Evolutionary conservation across 441 rosid genomes (phyloP).

Genomic region (Kokia cookei): DNA sequence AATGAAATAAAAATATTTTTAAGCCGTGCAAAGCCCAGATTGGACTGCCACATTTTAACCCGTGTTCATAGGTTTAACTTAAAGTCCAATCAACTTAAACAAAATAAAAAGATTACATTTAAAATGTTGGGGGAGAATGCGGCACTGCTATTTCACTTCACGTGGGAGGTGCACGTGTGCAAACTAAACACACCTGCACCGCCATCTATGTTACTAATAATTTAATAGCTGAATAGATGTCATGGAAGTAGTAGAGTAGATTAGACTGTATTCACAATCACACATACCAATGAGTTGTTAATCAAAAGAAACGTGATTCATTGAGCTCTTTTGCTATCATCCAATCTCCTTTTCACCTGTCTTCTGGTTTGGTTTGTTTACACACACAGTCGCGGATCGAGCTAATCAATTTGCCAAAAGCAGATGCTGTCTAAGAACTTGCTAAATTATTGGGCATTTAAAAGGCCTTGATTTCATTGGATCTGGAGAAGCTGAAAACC

Average conservation of each 20-base stretch:
- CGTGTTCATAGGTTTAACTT: neutral
- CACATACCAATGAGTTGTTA: too few species aligned
- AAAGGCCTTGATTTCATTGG: slow-evolving; percentile 21
- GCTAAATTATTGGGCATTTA: neutral
- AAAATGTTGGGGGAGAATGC: neutral
- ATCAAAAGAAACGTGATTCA: too few species aligned
- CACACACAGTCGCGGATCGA: too few species aligned
- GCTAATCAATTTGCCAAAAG: too few species aligned
- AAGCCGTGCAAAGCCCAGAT: neutral
- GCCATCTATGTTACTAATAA: neutral
- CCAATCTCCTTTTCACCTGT: too few species aligned
- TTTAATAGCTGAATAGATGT: neutral
- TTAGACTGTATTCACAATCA: neutral
- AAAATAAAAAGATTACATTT: neutral
- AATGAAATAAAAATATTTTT: too few species aligned
- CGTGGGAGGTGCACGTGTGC: neutral
- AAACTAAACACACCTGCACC: neutral
- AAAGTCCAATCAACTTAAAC: too few species aligned
- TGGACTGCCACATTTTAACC: neutral
- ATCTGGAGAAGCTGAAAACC: slow-evolving; percentile 26
- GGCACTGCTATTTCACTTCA: neutral
- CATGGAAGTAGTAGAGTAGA: neutral
- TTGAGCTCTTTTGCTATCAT: too few species aligned
- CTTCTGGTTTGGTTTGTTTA: too few species aligned
- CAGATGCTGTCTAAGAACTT: too few species aligned